phyloP scores from a whole-genome alignment of 495 filamentous ascomycete species.

The Lepidopterella palustris region DNA sequence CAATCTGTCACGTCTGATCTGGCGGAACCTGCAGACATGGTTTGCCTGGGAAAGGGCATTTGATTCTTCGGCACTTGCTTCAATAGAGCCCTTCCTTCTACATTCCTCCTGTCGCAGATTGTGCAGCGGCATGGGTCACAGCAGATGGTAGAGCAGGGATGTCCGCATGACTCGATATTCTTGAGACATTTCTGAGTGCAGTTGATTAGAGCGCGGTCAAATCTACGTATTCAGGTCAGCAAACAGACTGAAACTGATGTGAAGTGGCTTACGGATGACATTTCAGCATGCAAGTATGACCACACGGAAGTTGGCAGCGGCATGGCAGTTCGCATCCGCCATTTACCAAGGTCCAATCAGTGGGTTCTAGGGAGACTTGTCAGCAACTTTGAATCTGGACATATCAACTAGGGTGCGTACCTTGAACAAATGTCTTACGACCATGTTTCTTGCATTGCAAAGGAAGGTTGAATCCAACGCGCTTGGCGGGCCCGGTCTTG shows the following conservation, averaged over 20 bases:
- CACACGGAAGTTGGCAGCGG: slow-evolving; percentile 40
- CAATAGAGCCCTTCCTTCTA: not conserved
- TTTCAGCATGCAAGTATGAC: slow-evolving; percentile 41
- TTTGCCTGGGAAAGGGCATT: not conserved
- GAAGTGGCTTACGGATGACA: slow-evolving; percentile 45
- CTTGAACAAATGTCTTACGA: slow-evolving; percentile 35
- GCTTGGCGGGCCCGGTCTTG: slow-evolving; percentile 3
- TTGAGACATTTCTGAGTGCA: slow-evolving; percentile 8
- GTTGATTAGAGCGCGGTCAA: no score
- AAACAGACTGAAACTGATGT: no score
- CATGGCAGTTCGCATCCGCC: slow-evolving; percentile 57
- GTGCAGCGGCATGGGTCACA: not conserved
- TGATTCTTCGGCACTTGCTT: not conserved
- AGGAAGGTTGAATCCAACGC: slow-evolving; percentile 38
- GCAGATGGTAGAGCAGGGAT: slow-evolving; percentile 3
- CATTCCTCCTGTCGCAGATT: not conserved
- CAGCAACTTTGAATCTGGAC: not conserved
- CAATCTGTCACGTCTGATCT: not conserved
- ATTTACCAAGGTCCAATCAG: slow-evolving; percentile 44
- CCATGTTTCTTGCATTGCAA: slow-evolving; percentile 37
- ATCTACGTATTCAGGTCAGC: no score
- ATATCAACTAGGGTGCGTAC: slow-evolving; percentile 15
- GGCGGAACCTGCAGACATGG: not conserved
- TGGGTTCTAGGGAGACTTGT: slow-evolving; percentile 40
- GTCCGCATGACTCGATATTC: slow-evolving; percentile 9